Percentiles rank a stretch among this genome's conserved stretches.
phyloP scores from a whole-genome alignment of 257 asterid genomes.

The Perilla frutescens region DNA sequence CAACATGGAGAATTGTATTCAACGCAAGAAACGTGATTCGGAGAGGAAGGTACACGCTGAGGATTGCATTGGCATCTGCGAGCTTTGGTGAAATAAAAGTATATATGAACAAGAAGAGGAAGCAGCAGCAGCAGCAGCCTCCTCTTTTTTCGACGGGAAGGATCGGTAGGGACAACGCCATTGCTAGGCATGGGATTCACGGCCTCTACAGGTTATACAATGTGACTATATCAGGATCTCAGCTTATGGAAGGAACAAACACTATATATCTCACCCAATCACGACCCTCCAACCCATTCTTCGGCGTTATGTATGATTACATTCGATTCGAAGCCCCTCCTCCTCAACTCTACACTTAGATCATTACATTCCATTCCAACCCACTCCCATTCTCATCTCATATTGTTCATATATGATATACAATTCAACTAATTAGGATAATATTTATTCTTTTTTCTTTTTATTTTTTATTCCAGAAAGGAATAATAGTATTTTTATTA shows the following conservation, averaged over 20 bases:
- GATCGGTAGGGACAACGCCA: constrained; percentile 70
- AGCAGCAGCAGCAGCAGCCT: neutral
- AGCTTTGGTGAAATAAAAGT: constrained; percentile 56
- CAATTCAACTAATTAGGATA: too few species aligned
- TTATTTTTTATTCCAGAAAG: too few species aligned
- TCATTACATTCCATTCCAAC: too few species aligned
- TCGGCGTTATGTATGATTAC: constrained; percentile 71
- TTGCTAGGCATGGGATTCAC: constrained; percentile 85
- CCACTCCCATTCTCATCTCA: too few species aligned
- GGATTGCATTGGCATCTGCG: constrained; percentile 83
- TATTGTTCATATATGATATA: too few species aligned
- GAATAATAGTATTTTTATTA: too few species aligned
- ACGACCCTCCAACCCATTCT: constrained; percentile 39
- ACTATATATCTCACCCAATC: constrained; percentile 57
- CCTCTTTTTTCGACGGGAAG: constrained; percentile 48
- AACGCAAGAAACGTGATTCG: constrained; percentile 38
- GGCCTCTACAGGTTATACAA: constrained; percentile 53
- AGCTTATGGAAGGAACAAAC: constrained; percentile 50
- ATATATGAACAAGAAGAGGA: constrained; percentile 46
- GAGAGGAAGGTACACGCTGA: constrained; percentile 51
- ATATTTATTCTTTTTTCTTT: too few species aligned
- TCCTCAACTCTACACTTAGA: too few species aligned
- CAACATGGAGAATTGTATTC: constrained; percentile 71
- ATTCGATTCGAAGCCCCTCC: constrained; percentile 70
- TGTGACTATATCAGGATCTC: constrained; percentile 43